Conservation (phyloP, 345 rosid species). For the Hibiscus mutabilis region DNA sequence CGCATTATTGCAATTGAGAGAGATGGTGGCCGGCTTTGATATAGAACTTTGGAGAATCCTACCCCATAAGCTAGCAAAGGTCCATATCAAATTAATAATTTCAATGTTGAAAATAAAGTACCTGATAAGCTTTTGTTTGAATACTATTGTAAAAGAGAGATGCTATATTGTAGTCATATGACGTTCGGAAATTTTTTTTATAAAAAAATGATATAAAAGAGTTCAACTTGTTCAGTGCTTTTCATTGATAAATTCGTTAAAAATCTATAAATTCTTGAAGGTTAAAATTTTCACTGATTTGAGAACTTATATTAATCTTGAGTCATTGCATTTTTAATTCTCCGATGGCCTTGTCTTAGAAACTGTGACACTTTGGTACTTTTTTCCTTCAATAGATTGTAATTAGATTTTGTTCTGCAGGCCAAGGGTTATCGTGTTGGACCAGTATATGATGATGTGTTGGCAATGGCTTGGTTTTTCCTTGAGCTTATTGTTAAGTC, state of each 20-base stretch:
- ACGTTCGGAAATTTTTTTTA: neutral
- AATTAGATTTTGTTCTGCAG: slow-evolving; percentile 37
- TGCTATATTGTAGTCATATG: neutral
- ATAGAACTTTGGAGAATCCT: no score
- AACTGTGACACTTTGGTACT: neutral
- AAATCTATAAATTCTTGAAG: neutral
- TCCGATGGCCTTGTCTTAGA: slow-evolving; percentile 10
- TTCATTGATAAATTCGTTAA: neutral
- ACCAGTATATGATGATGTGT: slow-evolving; percentile 96
- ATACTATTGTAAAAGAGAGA: neutral
- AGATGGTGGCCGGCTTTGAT: no score
- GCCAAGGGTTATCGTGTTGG: slow-evolving; percentile 99
- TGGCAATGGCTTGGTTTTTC: slow-evolving; percentile 99
- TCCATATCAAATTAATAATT: neutral
- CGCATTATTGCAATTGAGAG: no score
- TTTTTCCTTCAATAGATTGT: neutral
- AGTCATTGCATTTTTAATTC: neutral
- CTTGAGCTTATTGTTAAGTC: slow-evolving; percentile 97
- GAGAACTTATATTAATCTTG: neutral
- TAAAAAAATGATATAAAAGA: no score
- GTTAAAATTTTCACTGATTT: neutral
- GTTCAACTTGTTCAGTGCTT: neutral
- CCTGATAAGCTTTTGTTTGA: neutral
- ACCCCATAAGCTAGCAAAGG: no score
- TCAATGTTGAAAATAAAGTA: neutral